Base-by-base conservation (phyloP, 176 grass and related monocot genomes). In the Themeda triandra region DNA sequence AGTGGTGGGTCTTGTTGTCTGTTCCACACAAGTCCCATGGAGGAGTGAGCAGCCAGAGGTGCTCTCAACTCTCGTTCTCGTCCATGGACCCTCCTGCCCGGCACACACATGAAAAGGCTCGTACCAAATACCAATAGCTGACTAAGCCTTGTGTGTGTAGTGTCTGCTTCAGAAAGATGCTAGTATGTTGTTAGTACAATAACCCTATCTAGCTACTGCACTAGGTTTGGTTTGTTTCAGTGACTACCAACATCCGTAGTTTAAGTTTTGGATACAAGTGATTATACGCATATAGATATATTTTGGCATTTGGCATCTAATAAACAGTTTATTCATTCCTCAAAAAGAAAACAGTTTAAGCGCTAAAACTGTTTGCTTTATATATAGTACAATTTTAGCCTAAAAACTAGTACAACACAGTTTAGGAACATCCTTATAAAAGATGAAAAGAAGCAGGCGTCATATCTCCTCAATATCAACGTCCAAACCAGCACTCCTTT, bases 1-100 rank as follows among this genome's bases (percentile, higher is more conserved):
- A 42, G 83, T 89, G 88, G 88, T 87, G 84, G 84, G 88, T 83
- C 84, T 75, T 63, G 2, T 41, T 83, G 88, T 60, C 77, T 65
- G 73, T 79, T 84, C 74, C 88, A 79, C 88, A 44, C 41, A 44
- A 56, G 60, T 79, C 82, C 67, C 80, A 68, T 83, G 49, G 65
- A 63, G 48, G 64, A 63, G 31, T 54, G 23, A 80, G 51, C 45
- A 60, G 24, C 21, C 8, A 37, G 18, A 62, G n/a, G 58, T 62
- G 58, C 58, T 27, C n/a, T 27, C 54, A 59, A 59, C 54, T 59
- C 58, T 85, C 62, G 12, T 19, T 62, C 58, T 85, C 62, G 31
- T 10, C 62, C 23, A 62, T 80, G 72, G 64, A 69, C 24, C 82
- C 77, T 13, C 58, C 58, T 1, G 31, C 67, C 82, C 82, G 63